Evolutionary conservation across 768 basidiomycete genomes (phyloP).

Genomic region (Butyriboletus loyo): DNA sequence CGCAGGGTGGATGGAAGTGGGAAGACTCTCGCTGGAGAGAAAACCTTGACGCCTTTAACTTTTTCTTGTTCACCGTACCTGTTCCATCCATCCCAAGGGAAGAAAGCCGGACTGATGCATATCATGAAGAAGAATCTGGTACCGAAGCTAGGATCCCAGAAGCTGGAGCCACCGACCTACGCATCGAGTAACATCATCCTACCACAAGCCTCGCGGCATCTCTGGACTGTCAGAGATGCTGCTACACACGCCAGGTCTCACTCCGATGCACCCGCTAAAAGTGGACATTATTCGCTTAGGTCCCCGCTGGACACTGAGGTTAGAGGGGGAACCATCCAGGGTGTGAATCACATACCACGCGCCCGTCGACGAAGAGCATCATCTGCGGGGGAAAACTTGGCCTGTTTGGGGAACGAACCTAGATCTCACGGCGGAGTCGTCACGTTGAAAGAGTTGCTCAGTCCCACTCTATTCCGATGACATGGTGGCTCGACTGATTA

Average conservation of each 20-base stretch:
- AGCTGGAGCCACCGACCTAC: conserved; percentile 45
- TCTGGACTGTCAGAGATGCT: conserved; percentile 1
- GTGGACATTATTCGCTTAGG: conserved; percentile 5
- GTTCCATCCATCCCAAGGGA: conserved; percentile 60
- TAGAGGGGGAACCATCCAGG: background rate
- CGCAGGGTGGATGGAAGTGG: conserved; percentile 45
- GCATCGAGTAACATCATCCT: background rate
- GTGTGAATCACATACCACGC: conserved; percentile 11
- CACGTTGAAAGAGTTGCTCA: background rate
- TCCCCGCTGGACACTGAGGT: conserved; percentile 7
- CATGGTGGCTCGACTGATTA: background rate
- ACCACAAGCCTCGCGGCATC: conserved; percentile 1
- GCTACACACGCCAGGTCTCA: conserved; percentile 19
- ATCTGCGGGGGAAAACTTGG: conserved; percentile 41
- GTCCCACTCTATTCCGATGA: background rate
- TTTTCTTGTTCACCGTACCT: conserved; percentile 71
- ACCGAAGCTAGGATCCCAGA: conserved; percentile 63
- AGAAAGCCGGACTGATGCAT: conserved; percentile 65
- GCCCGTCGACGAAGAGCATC: conserved; percentile 43
- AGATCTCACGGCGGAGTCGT: background rate
- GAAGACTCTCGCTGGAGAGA: conserved; percentile 59
- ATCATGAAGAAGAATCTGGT: conserved; percentile 68
- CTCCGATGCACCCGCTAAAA: conserved; percentile 22
- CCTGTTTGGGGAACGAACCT: background rate
- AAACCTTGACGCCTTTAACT: conserved; percentile 64